These are phyloP conservation scores for Penicillium cataractarum DNA, from an alignment of 495 filamentous ascomycete genomes.

Conservation along the genomic window DNA sequence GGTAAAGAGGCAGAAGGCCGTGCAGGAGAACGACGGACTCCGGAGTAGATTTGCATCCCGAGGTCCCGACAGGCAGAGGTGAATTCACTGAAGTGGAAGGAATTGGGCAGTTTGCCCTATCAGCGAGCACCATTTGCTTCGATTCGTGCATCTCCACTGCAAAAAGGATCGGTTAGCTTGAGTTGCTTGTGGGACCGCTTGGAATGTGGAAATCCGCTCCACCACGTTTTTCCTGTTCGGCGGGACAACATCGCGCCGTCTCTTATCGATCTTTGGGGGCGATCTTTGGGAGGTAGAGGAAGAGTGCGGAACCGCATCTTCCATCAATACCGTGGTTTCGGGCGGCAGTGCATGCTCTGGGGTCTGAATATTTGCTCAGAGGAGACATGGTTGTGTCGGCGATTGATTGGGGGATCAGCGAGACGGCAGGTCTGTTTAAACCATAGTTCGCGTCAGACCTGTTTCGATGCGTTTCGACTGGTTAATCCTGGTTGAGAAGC, in stretches of 20 bases:
- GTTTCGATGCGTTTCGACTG: slow-evolving; percentile 10
- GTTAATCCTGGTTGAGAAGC: background rate
- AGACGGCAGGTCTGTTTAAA: background rate
- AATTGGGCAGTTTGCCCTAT: slow-evolving; percentile 7
- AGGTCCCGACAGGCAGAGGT: slow-evolving; percentile 7
- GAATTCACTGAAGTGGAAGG: background rate
- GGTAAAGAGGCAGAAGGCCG: slow-evolving; percentile 11
- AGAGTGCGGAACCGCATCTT: background rate
- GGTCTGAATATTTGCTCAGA: background rate
- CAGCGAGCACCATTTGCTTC: background rate
- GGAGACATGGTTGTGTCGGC: background rate
- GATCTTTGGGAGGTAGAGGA: background rate
- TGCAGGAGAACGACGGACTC: background rate
- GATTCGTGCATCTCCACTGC: slow-evolving; percentile 5
- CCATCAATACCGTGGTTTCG: background rate
- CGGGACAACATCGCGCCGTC: slow-evolving; percentile 9
- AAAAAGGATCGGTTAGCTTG: slow-evolving; percentile 17
- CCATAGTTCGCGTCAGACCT: slow-evolving; percentile 10
- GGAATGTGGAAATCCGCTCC: slow-evolving; percentile 1
- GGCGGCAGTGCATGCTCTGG: background rate
- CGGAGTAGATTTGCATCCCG: slow-evolving; percentile 20
- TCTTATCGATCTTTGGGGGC: slow-evolving; percentile 11
- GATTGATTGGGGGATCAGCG: background rate
- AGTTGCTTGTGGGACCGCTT: background rate
- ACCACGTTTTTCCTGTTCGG: slow-evolving; percentile 4